Evolutionary conservation across 306 rosid genomes (phyloP).

Genomic region (Corylus americana): DNA sequence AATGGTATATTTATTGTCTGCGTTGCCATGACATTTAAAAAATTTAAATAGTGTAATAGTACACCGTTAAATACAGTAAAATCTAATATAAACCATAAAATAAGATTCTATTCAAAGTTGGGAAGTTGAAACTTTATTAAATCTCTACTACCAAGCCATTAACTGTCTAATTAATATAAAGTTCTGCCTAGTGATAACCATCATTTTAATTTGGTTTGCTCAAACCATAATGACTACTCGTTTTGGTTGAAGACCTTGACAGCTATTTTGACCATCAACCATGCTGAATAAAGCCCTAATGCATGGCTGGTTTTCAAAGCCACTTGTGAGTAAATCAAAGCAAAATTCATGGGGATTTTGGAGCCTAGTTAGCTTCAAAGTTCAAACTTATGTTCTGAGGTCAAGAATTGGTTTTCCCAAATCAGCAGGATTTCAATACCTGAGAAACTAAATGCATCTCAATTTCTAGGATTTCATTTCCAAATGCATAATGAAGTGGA

Average conservation of each 20-base stretch:
- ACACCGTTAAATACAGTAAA: too few relatives aligned
- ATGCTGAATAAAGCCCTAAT: not conserved
- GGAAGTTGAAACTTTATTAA: conserved; percentile 2
- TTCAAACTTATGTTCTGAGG: not conserved
- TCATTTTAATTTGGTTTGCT: not conserved
- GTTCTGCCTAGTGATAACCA: not conserved
- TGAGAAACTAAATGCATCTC: not conserved
- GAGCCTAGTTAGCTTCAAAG: not conserved
- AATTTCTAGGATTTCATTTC: not conserved
- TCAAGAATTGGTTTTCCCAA: conserved; percentile 6
- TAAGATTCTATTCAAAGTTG: not conserved
- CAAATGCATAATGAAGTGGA: not conserved
- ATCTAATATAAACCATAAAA: not conserved
- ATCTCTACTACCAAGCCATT: conserved; percentile 1
- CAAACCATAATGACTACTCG: conserved; percentile 6
- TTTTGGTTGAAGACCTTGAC: conserved; percentile 8
- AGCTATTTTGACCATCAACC: not conserved
- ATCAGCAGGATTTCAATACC: not conserved
- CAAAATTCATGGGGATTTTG: not conserved
- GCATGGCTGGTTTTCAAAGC: not conserved
- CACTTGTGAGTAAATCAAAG: not conserved
- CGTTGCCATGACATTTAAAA: too few relatives aligned
- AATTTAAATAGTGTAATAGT: too few relatives aligned
- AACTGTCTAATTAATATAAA: not conserved
- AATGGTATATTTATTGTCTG: not conserved